Evolutionary conservation across 768 basidiomycete genomes (phyloP).

Genomic region (Naematelia encephala): DNA sequence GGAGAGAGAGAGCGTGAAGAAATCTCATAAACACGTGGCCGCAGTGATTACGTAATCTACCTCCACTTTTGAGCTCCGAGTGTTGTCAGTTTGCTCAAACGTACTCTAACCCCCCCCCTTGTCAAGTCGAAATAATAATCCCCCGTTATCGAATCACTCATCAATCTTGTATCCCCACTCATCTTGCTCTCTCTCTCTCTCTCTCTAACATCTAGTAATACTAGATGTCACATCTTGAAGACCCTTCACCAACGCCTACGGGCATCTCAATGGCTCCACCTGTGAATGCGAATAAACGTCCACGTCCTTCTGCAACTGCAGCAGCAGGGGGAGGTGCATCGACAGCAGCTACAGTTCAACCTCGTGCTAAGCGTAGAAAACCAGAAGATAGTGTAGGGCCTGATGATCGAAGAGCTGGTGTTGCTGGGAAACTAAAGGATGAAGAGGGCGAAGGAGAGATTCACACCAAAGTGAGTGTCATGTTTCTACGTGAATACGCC

Average conservation of each 20-base stretch:
- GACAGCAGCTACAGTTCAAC: constrained; percentile 4
- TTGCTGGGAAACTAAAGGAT: constrained; percentile 25
- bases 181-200: no score
- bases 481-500: background rate
- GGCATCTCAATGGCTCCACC: constrained; percentile 14
- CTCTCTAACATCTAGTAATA: background rate
- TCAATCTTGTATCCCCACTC: no score
- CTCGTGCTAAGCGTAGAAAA: constrained; percentile 30
- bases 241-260: constrained; percentile 21
- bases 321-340: constrained; percentile 2
- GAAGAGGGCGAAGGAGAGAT: constrained; percentile 37
- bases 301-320: constrained; percentile 10
- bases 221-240: constrained; percentile 11
- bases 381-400: constrained; percentile 18
- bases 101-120: no score
- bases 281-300: constrained; percentile 20
- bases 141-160: no score
- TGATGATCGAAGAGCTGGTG: constrained; percentile 12
- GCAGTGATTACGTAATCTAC: constrained; percentile 12
- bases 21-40: background rate
- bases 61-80: background rate
- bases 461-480: constrained; percentile 37
- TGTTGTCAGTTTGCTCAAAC: no score
- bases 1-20: background rate
- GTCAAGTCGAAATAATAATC: no score